phyloP scores from a whole-genome alignment of 331 rosid species.

The Arachis monticola region DNA sequence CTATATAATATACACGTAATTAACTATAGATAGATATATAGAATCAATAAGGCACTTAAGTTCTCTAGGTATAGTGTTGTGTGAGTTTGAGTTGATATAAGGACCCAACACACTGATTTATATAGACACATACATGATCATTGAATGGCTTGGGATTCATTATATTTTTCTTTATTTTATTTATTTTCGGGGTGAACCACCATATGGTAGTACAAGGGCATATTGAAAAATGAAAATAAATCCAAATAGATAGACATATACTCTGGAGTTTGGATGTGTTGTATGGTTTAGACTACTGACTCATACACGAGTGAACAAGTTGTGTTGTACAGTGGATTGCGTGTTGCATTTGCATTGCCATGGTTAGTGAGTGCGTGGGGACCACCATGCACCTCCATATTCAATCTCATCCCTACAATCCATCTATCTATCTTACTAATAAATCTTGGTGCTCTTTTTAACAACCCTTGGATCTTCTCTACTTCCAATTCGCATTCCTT shows the following conservation, averaged over 20 bases:
- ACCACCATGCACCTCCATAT: neutral
- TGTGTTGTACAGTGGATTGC: slow-evolving; percentile 5
- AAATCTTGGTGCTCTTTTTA: neutral
- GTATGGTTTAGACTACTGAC: slow-evolving; percentile 9
- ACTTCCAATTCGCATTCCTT: neutral
- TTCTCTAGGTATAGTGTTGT: neutral
- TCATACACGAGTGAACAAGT: slow-evolving; percentile 28
- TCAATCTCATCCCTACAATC: neutral
- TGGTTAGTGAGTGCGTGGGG: slow-evolving; percentile 40
- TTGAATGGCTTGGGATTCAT: slow-evolving; percentile 32
- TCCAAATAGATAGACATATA: slow-evolving; percentile 1
- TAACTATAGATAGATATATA: no score
- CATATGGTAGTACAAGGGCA: neutral
- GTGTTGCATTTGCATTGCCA: slow-evolving; percentile 15
- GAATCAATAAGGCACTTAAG: neutral
- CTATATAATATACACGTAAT: no score
- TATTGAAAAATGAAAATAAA: slow-evolving; percentile 18
- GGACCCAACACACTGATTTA: slow-evolving; percentile 30
- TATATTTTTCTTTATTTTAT: neutral
- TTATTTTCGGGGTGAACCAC: no score
- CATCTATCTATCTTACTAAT: neutral
- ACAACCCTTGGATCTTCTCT: neutral
- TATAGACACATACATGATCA: slow-evolving; percentile 16
- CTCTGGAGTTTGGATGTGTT: slow-evolving; percentile 2
- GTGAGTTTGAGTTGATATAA: neutral